Evolutionary conservation across 768 basidiomycete genomes (phyloP), one percentile per base, ranked within the genome.

Genomic region (Serendipita sp.): DNA sequence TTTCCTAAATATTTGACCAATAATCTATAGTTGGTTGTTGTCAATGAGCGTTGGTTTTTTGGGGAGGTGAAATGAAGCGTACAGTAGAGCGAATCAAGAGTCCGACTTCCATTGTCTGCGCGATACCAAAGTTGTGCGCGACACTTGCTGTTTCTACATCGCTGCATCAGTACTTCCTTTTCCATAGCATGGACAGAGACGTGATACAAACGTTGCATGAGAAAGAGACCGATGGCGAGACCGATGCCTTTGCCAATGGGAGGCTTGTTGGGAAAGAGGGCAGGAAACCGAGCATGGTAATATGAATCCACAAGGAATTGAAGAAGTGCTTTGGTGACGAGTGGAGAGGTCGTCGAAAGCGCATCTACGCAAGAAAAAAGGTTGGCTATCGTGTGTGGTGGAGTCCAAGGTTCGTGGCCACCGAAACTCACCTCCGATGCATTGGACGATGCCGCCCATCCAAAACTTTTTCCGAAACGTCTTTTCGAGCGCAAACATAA

Each of bases 221-320:
- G 73, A 65, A 82, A 83, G 30, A 84, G 68, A 2, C 75, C 82
- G 60, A 82, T 73, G 0, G 77, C 83, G 1, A 85, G 69, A 3
- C 83, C 84, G 60, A 85, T 77, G 0, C 84, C 84, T 68, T 79
- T 81, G 0, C 83, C 83, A 42, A 84, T 74, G 34, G 48, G 42
- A 62, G 42, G 3, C 71, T 69, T 0, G 71, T 74, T 38, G 74
- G 75, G 48, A 77, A 70, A 26, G 70, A 71, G 0, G 75, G 73
- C 1, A 74, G 69, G 7, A 75, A 69, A 38, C 69, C 73, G 68
- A 70, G 70, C 63, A 74, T 79, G 24, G 70, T 22, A 48, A 68
- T 79, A 84, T 0, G 79, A 77, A 1, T 77, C 73, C 0, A 76
- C 74, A 4, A 84, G 75, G 79, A 81, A 86, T 1, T 76, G 76